A percentile compares a stretch with the other conserved stretches of the same genome.
phyloP scores from a whole-genome alignment of 2,329 filamentous ascomycete genomes.

The Pseudogymnoascus pannorum region DNA sequence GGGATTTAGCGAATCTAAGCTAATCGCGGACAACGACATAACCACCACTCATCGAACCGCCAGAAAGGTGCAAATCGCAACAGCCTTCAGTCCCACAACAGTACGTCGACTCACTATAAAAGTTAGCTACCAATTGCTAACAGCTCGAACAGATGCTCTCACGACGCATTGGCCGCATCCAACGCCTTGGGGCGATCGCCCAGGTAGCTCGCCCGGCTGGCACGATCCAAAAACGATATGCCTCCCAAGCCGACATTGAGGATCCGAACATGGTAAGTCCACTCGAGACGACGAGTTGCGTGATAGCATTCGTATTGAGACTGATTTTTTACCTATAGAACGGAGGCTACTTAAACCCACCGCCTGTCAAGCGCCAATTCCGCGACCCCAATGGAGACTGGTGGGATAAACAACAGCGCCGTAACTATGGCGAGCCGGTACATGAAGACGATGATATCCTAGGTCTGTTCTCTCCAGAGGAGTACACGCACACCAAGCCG shows the following conservation, averaged over 20 bases:
- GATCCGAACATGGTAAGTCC: conserved; percentile 60
- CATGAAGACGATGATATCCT: conserved; percentile 95
- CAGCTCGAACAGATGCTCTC: conserved; percentile 32
- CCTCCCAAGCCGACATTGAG: conserved; percentile 45
- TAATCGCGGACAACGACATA: conserved; percentile 42
- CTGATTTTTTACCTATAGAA: conserved; percentile 47
- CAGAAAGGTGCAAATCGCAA: conserved; percentile 8
- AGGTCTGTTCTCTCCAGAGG: conserved; percentile 80
- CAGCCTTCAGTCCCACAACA: conserved; percentile 10
- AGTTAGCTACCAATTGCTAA: not conserved
- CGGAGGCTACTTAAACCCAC: conserved; percentile 76
- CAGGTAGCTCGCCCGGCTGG: conserved; percentile 24
- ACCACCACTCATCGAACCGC: conserved; percentile 33
- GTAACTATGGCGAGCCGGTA: conserved; percentile 93
- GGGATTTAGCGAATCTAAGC: conserved; percentile 24
- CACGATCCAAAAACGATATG: conserved; percentile 30
- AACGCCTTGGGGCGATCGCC: conserved; percentile 30
- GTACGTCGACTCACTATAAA: not conserved
- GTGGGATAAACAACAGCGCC: conserved; percentile 96
- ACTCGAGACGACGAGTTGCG: not conserved
- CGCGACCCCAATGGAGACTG: conserved; percentile 89
- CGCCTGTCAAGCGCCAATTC: conserved; percentile 75
- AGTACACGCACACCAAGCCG: conserved; percentile 76
- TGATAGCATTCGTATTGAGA: not conserved
- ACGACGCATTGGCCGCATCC: conserved; percentile 35